phyloP scores from a whole-genome alignment of 2,329 filamentous ascomycete genomes.

The Hymenoscyphus linearis region DNA sequence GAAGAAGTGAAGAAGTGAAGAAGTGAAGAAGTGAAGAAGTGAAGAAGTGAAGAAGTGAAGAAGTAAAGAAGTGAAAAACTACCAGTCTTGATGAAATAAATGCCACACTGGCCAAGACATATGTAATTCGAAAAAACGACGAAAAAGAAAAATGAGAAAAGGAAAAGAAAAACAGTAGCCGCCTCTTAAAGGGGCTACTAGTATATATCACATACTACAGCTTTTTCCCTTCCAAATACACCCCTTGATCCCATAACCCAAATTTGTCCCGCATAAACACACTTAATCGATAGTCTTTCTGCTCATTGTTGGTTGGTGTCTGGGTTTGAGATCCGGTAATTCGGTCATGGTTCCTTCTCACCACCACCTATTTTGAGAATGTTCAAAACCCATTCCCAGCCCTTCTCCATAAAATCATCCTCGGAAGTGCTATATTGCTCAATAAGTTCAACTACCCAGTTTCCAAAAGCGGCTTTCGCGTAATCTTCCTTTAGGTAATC shows the following conservation, averaged over 20 bases:
- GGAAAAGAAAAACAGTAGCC: conserved; percentile 15
- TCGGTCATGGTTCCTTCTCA: conserved; percentile 38
- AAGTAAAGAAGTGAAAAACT: too few species aligned
- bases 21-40: too few species aligned
- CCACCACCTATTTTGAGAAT: too few species aligned
- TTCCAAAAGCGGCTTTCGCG: too few species aligned
- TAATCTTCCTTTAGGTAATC: too few species aligned
- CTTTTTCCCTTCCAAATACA: conserved; percentile 16
- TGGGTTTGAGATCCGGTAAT: conserved; percentile 35
- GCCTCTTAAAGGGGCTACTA: conserved; percentile 16
- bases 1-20: too few species aligned
- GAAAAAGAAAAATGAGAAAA: background rate
- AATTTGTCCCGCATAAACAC: conserved; percentile 5
- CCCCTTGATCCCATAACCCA: conserved; percentile 10
- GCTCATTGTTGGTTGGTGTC: conserved; percentile 35
- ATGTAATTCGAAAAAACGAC: conserved; percentile 10
- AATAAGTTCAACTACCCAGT: too few species aligned
- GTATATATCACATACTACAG: conserved; percentile 26
- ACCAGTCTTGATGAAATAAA: conserved; percentile 17
- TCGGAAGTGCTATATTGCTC: too few species aligned
- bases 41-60: too few species aligned
- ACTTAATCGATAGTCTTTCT: conserved; percentile 47
- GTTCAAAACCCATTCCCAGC: too few species aligned
- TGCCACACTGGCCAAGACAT: conserved; percentile 29
- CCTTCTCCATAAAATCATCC: too few species aligned